Evolutionary conservation across 1,284 basidiomycete species (phyloP).

Genomic region (Schizophyllum commune): DNA sequence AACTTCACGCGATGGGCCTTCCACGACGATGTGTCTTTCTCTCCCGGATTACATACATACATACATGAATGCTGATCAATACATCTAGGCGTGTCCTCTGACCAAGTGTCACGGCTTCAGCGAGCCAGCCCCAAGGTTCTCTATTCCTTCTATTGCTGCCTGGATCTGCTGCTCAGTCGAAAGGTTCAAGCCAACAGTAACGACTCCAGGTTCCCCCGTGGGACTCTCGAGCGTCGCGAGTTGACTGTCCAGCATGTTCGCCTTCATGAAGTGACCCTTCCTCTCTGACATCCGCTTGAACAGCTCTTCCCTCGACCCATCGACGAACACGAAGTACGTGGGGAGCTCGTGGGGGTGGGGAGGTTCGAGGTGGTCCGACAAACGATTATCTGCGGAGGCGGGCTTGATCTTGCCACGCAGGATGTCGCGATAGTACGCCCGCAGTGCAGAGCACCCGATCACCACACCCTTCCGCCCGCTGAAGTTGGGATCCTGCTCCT

Average conservation of each 20-base stretch:
- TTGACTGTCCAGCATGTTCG: constrained; percentile 83
- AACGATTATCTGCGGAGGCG: constrained; percentile 15
- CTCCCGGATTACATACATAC: no score
- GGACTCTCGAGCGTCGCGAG: constrained; percentile 75
- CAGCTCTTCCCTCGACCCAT: constrained; percentile 60
- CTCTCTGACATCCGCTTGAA: constrained; percentile 65
- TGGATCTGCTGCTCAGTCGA: constrained; percentile 52
- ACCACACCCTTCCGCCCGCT: constrained; percentile 38
- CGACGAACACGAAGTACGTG: constrained; percentile 81
- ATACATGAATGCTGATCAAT: no score
- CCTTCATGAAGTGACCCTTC: constrained; percentile 82
- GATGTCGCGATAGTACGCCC: constrained; percentile 74
- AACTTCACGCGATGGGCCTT: no score
- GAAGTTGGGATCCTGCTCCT: neutral
- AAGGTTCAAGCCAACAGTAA: constrained; percentile 54
- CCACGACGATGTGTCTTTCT: no score
- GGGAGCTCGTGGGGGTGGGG: constrained; percentile 28
- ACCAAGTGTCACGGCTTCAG: no score
- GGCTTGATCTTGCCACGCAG: constrained; percentile 39
- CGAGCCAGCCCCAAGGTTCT: constrained; percentile 6
- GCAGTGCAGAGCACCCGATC: constrained; percentile 85
- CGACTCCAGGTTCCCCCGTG: constrained; percentile 58
- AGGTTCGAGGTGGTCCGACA: constrained; percentile 13
- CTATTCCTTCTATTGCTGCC: constrained; percentile 29
- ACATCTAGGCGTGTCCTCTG: no score